Percentiles rank a stretch among this genome's conserved stretches.
Evolutionary conservation across 208 protist genomes (phyloP).

Genomic region (Lotmaria passim): DNA sequence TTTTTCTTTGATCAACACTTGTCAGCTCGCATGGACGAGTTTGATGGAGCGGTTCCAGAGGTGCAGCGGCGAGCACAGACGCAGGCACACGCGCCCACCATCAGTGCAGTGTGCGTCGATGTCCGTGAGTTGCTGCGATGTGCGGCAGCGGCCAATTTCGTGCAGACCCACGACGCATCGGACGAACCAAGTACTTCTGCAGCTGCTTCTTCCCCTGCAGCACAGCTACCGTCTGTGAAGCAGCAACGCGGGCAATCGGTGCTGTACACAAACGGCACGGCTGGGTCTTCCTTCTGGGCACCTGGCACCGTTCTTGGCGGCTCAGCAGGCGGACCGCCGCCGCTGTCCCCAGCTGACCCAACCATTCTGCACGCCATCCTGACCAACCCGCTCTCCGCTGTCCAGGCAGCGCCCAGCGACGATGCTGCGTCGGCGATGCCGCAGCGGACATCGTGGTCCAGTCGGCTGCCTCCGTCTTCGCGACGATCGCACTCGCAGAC

Average conservation of each 20-base stretch:
- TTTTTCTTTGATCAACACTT: background rate
- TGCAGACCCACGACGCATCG: background rate
- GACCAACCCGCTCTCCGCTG: conserved; percentile 12
- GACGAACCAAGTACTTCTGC: background rate
- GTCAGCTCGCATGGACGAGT: background rate
- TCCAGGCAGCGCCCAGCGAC: background rate
- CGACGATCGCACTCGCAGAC: background rate
- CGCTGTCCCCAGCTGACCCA: conserved; percentile 44
- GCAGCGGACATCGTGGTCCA: conserved; percentile 5
- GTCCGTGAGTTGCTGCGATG: conserved; percentile 55
- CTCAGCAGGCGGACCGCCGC: conserved; percentile 26
- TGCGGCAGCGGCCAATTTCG: conserved; percentile 5
- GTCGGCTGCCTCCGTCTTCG: background rate
- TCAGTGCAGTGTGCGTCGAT: conserved; percentile 61
- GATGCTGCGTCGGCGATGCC: background rate
- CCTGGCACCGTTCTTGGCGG: conserved; percentile 1
- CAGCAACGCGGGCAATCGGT: conserved; percentile 14
- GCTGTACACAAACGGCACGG: background rate
- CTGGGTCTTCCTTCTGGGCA: conserved; percentile 21
- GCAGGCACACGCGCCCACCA: conserved; percentile 1
- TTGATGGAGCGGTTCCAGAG: background rate
- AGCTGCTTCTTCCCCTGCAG: background rate
- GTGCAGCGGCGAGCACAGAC: background rate
- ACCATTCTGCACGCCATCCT: conserved; percentile 41
- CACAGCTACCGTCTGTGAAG: background rate